Percentiles rank a stretch among this genome's conserved stretches.
Evolutionary conservation across 345 rosid genomes (phyloP).

Genomic region (Pistacia atlantica): DNA sequence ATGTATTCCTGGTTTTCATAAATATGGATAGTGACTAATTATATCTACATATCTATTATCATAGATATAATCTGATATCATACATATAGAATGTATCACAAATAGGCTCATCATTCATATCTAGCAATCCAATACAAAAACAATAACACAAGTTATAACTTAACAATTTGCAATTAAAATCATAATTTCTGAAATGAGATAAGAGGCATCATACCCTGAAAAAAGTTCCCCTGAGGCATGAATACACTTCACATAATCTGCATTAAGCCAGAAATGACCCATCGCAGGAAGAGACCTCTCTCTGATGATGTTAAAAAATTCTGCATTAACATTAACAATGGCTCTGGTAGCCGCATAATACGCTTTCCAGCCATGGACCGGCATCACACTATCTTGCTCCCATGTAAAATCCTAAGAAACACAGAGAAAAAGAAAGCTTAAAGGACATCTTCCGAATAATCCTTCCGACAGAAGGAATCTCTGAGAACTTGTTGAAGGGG

Average conservation of each 20-base stretch:
- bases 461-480: too few species aligned
- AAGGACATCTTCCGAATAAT: too few species aligned
- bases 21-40: background rate
- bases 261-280: constrained; percentile 82
- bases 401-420: constrained; percentile 78
- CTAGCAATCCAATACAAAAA: background rate
- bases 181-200: background rate
- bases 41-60: background rate
- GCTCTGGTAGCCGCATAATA: constrained; percentile 97
- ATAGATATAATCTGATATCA: background rate
- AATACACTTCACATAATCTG: constrained; percentile 93
- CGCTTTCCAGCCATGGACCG: constrained; percentile 94
- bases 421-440: background rate
- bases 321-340: constrained; percentile 74
- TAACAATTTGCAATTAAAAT: background rate
- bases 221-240: constrained; percentile 82
- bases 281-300: constrained; percentile 73
- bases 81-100: background rate
- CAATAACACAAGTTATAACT: background rate
- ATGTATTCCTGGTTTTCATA: background rate
- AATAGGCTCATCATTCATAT: background rate
- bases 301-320: constrained; percentile 81
- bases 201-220: constrained; percentile 68
- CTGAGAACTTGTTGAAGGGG: too few species aligned
- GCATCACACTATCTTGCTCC: constrained; percentile 83